Conservation (phyloP, 495 filamentous ascomycete genomes). For the Tetracladium marchalianum region DNA sequence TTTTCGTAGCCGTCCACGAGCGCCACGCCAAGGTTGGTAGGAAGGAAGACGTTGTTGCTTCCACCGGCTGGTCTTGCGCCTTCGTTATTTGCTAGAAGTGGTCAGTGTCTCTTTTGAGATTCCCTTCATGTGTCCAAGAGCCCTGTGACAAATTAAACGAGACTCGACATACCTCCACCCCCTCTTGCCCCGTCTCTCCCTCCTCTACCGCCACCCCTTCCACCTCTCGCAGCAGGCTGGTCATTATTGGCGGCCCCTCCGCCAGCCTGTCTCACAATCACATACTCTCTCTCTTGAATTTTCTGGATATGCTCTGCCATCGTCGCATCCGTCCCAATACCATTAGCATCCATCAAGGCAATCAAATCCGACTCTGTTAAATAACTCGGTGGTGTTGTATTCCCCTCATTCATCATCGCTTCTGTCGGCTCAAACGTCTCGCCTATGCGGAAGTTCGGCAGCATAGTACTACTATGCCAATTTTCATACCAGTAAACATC, state of each 20-base stretch:
- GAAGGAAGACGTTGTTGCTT: constrained; percentile 77
- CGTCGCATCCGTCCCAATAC: constrained; percentile 95
- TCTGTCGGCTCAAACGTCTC: constrained; percentile 85
- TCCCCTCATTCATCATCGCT: constrained; percentile 78
- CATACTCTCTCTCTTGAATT: constrained; percentile 83
- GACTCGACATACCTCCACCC: constrained; percentile 17
- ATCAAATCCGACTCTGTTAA: constrained; percentile 96
- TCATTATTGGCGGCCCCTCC: constrained; percentile 25
- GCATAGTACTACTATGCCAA: constrained; percentile 78
- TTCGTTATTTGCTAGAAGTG: too few species aligned
- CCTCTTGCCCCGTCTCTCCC: constrained; percentile 35
- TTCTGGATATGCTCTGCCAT: constrained; percentile 98
- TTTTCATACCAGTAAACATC: constrained; percentile 95
- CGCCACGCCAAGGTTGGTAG: constrained; percentile 80
- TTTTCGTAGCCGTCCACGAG: constrained; percentile 89
- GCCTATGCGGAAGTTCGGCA: constrained; percentile 66
- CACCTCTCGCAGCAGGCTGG: constrained; percentile 26
- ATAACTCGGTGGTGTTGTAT: constrained; percentile 74
- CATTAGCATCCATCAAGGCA: constrained; percentile 95
- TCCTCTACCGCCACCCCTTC: constrained; percentile 30
- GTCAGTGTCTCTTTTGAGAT: constrained; percentile 5
- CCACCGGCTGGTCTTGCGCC: constrained; percentile 13
- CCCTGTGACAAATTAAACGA: constrained; percentile 3
- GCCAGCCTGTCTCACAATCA: constrained; percentile 48
- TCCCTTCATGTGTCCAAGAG: constrained; percentile 14